Evolutionary conservation across 768 basidiomycete species (phyloP), one percentile per base, ranked within the genome.

Genomic region (Phallus indusiatus): DNA sequence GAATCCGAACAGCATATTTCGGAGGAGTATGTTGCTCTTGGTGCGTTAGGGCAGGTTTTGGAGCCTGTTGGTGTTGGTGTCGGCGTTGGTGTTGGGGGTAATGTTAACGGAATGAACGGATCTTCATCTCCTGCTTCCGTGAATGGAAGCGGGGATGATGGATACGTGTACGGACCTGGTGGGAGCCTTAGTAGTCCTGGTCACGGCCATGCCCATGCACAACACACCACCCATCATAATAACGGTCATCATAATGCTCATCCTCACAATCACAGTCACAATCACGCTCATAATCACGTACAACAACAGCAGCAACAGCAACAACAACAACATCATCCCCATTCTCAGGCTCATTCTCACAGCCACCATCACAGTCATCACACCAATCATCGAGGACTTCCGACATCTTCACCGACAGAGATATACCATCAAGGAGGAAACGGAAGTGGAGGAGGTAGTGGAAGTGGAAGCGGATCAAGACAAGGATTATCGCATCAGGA

Each of bases 11-110:
- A 48, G 7, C 22, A 35, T 20, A 35, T 47, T 2, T 12, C 20
- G 18, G 49, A 59, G 8, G 57, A 59, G 20, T 59, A 50, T 17
- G 50, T 59, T 11, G 49, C 49, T 14, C 18, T 59, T 6, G 57
- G 50, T 51, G 55, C 55, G 20, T 18, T 21, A 17, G 55, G 55
- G 10, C 55, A 56, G 24, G 54, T 55, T 49, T 18, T 56, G n/a
- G 55, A 56, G 8, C 42, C 42, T 20, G 1, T 22, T 20, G 34
- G 28, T 28, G 28, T 28, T 28, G 28, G 28, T 28, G 28, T 28
- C 7, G 28, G 28, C 7, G 28, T 28, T 28, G 28, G 28, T 28
- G 28, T 20, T 4, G 28, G 28, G 2, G 28, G 2, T 28, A 7
- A 7, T 28, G 28, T 20, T 4, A 16, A 21, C 5, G 17, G 9